Evolutionary conservation across 768 basidiomycete genomes (phyloP).

Genomic region (Naganishia antarctica): DNA sequence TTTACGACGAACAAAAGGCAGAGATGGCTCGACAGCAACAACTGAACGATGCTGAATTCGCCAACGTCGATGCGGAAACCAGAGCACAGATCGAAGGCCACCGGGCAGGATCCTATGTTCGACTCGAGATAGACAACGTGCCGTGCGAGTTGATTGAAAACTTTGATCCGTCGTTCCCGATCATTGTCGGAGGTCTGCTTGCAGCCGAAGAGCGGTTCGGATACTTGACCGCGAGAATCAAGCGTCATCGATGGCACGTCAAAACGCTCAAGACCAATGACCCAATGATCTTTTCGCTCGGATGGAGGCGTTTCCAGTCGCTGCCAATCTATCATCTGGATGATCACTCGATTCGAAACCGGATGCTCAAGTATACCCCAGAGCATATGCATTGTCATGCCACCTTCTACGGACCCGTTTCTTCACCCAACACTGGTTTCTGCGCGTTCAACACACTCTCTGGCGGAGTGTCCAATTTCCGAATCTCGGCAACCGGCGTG

Average conservation of each 20-base stretch:
- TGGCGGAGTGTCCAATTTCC: slow-evolving; percentile 67
- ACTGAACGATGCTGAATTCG: slow-evolving; percentile 80
- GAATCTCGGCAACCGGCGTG: slow-evolving; percentile 88
- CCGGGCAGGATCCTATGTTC: slow-evolving; percentile 84
- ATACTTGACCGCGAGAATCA: slow-evolving; percentile 89
- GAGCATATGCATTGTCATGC: slow-evolving; percentile 99
- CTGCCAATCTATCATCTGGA: slow-evolving; percentile 93
- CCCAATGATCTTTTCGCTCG: slow-evolving; percentile 91
- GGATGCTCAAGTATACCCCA: slow-evolving; percentile 98
- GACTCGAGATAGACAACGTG: slow-evolving; percentile 75
- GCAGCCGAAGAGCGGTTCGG: slow-evolving; percentile 87
- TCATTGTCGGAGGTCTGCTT: slow-evolving; percentile 85
- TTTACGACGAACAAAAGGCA: slow-evolving; percentile 86
- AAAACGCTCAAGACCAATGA: slow-evolving; percentile 94
- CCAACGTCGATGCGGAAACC: slow-evolving; percentile 66
- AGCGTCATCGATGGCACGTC: slow-evolving; percentile 89
- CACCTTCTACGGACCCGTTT: slow-evolving; percentile 90
- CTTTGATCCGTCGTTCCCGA: slow-evolving; percentile 85
- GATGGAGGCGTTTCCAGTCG: slow-evolving; percentile 94
- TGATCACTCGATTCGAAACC: slow-evolving; percentile 96
- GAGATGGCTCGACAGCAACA: slow-evolving; percentile 79
- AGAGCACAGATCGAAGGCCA: slow-evolving; percentile 84
- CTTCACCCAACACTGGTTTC: slow-evolving; percentile 90
- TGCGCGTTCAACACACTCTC: slow-evolving; percentile 88
- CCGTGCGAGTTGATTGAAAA: slow-evolving; percentile 88